Conservation (phyloP, 2,329 filamentous ascomycete genomes). For the Albifimbria verrucaria region DNA sequence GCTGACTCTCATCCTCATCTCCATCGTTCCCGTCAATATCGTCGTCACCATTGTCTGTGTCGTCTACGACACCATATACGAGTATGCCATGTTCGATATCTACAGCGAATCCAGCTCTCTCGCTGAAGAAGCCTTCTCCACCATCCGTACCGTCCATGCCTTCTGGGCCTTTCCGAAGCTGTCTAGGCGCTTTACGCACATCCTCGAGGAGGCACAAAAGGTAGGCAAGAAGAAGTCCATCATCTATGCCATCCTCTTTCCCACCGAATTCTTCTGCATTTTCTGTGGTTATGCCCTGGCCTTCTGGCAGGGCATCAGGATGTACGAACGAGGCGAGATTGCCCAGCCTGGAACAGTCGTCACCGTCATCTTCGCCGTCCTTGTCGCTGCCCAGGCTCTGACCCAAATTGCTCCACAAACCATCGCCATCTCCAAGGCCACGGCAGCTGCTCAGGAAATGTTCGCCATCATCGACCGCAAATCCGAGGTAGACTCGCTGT, state of each 20-base stretch:
- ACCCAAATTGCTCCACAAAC: slow-evolving; percentile 46
- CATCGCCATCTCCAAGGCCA: slow-evolving; percentile 42
- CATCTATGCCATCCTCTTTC: slow-evolving; percentile 40
- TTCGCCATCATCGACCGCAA: slow-evolving; percentile 46
- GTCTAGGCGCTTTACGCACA: slow-evolving; percentile 35
- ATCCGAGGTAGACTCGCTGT: slow-evolving; percentile 40
- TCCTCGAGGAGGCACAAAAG: slow-evolving; percentile 35
- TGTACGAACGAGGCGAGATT: slow-evolving; percentile 43
- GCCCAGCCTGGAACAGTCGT: slow-evolving; percentile 41
- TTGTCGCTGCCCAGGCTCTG: slow-evolving; percentile 42
- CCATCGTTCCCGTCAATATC: slow-evolving; percentile 42
- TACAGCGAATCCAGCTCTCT: slow-evolving; percentile 40
- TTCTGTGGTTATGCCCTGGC: slow-evolving; percentile 45
- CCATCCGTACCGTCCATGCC: slow-evolving; percentile 47
- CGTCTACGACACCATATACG: slow-evolving; percentile 36
- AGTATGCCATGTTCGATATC: slow-evolving; percentile 40
- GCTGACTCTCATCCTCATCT: slow-evolving; percentile 39
- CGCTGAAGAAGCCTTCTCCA: slow-evolving; percentile 47
- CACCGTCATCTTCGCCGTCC: slow-evolving; percentile 44
- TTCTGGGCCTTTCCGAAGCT: slow-evolving; percentile 46
- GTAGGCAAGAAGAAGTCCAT: slow-evolving; percentile 41
- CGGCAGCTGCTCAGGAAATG: slow-evolving; percentile 42
- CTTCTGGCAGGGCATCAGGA: slow-evolving; percentile 49
- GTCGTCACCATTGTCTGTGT: slow-evolving; percentile 35
- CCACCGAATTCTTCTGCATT: slow-evolving; percentile 44